Evolutionary conservation across 441 rosid genomes (phyloP).

Genomic region (Jatropha multifida): DNA sequence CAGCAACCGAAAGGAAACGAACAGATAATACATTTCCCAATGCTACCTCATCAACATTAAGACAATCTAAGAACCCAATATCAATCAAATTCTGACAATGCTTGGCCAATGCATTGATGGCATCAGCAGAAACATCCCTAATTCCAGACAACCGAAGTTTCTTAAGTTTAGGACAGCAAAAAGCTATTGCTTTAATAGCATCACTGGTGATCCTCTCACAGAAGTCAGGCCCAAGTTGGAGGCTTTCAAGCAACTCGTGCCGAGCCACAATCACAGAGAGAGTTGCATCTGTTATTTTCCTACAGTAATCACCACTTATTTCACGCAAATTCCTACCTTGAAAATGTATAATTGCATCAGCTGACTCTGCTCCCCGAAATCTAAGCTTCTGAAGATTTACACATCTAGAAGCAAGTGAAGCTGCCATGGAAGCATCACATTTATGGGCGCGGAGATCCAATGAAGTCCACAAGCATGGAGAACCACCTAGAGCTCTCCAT

Average conservation of each 20-base stretch:
- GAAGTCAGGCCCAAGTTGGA: slow-evolving; percentile 92
- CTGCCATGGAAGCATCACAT: slow-evolving; percentile 57
- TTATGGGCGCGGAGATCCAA: slow-evolving; percentile 89
- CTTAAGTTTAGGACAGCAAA: slow-evolving; percentile 79
- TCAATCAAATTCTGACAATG: slow-evolving; percentile 69
- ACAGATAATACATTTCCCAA: slow-evolving; percentile 66
- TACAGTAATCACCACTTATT: slow-evolving; percentile 85
- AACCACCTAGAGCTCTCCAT: slow-evolving; percentile 66
- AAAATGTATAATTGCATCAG: slow-evolving; percentile 75
- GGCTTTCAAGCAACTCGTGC: slow-evolving; percentile 80
- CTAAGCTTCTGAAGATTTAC: slow-evolving; percentile 61
- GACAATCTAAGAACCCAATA: slow-evolving; percentile 82
- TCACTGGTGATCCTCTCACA: slow-evolving; percentile 94
- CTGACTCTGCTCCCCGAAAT: slow-evolving; percentile 90
- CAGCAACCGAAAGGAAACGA: slow-evolving; percentile 80
- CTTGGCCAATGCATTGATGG: slow-evolving; percentile 80
- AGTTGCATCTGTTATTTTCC: slow-evolving; percentile 88
- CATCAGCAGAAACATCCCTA: slow-evolving; percentile 76
- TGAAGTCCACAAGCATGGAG: slow-evolving; percentile 80
- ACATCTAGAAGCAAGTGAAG: slow-evolving; percentile 68
- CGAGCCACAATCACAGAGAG: slow-evolving; percentile 84
- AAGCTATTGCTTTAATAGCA: slow-evolving; percentile 72
- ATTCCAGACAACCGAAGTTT: slow-evolving; percentile 87
- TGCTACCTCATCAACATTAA: slow-evolving; percentile 72
- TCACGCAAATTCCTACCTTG: slow-evolving; percentile 66